Base-by-base conservation (phyloP, 805 yeast species). In the Kodamaea leandrae region DNA sequence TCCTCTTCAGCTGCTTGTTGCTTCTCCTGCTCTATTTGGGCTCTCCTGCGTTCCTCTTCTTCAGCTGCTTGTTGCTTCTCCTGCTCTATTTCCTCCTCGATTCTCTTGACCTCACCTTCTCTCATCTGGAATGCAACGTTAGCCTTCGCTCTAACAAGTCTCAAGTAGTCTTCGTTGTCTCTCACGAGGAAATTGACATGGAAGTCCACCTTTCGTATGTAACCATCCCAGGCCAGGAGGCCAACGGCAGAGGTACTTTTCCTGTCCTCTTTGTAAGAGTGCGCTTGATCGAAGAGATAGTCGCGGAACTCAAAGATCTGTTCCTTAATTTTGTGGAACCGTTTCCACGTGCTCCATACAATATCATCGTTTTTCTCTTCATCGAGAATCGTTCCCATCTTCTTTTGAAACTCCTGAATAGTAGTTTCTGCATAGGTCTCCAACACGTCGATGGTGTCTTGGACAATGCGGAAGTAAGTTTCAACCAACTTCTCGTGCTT, bases 341-440 rank as follows among this genome's bases (percentile, higher is more conserved):
- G 66, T 51, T 76, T 81, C 90, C 63, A 58, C 1, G 61, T 51
- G 7, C 41, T 32, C 63, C 63, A 58, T 15, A 48, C 43, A 37
- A 50, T 33, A n/a, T 51, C 48, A 26, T 53, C 61, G 21, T 35
- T 15, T 12, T 46, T 48, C 6, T 48, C 45, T 86, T 82, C 46
- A 75, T 77, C 21, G 79, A 79, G 47, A 41, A 64, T 48, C 15
- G 66, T 63, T 38, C 80, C 73, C 54, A 84, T 71, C 43, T 78
- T 74, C 39, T 76, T 74, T 6, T 84, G 75, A 63, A 82, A 83
- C 49, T 83, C 87, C 49, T 65, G 72, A 41, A 83, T 71, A 20
- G 85, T 71, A 5, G 78, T 74, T 41, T 83, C 89, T 4, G 83
- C 80, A 68, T 84, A 85, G 46, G 84, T 84, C 57, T 84, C 90